These are phyloP conservation scores for Panicum hallii DNA, from an alignment of 202 grass and related monocot species.

Conservation along the genomic window DNA sequence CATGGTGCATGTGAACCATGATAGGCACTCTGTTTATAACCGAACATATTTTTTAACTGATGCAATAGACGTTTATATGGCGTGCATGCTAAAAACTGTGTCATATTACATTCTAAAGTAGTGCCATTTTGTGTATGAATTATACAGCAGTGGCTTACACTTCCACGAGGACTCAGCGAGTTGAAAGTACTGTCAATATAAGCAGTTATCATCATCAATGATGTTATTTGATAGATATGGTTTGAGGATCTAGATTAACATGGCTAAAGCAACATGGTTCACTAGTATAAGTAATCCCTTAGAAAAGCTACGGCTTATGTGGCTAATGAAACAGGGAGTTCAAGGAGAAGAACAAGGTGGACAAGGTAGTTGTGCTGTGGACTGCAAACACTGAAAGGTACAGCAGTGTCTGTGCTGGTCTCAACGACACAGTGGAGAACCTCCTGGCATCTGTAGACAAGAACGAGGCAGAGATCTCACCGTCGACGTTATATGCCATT, in stretches of 20 bases:
- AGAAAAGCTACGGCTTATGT: constrained; percentile 21
- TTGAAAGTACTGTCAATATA: constrained; percentile 7
- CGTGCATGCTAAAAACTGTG: neutral
- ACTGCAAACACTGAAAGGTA: constrained; percentile 98
- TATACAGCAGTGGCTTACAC: neutral
- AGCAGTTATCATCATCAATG: neutral
- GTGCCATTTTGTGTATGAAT: neutral
- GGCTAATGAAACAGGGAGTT: constrained; percentile 68
- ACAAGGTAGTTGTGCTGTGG: constrained; percentile 92
- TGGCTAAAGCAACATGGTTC: neutral
- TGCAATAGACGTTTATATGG: neutral
- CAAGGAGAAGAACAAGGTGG: constrained; percentile 89
- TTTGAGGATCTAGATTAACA: neutral
- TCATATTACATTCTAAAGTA: neutral
- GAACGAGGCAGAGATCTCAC: constrained; percentile 84
- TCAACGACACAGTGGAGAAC: constrained; percentile 91
- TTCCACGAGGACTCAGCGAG: neutral
- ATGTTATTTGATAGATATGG: neutral
- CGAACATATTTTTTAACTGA: neutral
- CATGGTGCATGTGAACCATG: neutral
- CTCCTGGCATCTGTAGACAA: constrained; percentile 79
- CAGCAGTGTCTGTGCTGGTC: constrained; percentile 72
- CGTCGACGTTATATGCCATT: constrained; percentile 82
- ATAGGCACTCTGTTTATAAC: neutral
- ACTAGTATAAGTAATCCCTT: neutral